A percentile compares a stretch with the other conserved stretches of the same genome.
Conservation (phyloP, 352 stramenopile species). For the Chloridella minuta region DNA sequence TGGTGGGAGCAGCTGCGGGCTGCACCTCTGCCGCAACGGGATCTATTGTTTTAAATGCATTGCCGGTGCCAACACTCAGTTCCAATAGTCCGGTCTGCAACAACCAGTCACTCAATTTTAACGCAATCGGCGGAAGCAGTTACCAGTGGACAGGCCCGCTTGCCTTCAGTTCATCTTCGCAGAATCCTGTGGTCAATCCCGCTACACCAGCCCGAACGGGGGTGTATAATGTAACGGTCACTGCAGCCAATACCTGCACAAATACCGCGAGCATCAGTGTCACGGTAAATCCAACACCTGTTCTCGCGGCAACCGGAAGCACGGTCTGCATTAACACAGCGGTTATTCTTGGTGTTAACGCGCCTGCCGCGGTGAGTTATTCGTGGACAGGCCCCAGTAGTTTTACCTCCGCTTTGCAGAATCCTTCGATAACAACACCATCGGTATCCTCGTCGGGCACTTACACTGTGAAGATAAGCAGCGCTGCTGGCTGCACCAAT, state of each 20-base stretch:
- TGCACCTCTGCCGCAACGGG: background rate
- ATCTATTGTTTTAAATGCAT: background rate
- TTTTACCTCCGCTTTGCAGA: background rate
- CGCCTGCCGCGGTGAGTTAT: background rate
- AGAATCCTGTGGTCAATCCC: background rate
- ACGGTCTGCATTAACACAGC: background rate
- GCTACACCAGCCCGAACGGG: background rate
- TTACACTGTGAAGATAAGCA: background rate
- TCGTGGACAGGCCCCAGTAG: background rate
- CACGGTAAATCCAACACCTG: background rate
- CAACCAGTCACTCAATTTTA: background rate
- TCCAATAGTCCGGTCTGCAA: background rate
- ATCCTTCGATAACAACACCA: background rate
- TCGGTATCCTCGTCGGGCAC: background rate
- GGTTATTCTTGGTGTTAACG: background rate
- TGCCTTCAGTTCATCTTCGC: background rate
- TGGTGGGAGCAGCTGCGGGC: background rate
- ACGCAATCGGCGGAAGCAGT: background rate
- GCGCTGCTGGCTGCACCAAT: background rate
- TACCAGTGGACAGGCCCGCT: background rate
- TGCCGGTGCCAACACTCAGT: background rate
- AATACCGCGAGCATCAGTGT: background rate
- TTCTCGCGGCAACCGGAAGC: background rate
- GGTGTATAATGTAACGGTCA: background rate
- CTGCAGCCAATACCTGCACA: background rate